Evolutionary conservation across 2,329 filamentous ascomycete species (phyloP).

Genomic region (Fonsecaea erecta): DNA sequence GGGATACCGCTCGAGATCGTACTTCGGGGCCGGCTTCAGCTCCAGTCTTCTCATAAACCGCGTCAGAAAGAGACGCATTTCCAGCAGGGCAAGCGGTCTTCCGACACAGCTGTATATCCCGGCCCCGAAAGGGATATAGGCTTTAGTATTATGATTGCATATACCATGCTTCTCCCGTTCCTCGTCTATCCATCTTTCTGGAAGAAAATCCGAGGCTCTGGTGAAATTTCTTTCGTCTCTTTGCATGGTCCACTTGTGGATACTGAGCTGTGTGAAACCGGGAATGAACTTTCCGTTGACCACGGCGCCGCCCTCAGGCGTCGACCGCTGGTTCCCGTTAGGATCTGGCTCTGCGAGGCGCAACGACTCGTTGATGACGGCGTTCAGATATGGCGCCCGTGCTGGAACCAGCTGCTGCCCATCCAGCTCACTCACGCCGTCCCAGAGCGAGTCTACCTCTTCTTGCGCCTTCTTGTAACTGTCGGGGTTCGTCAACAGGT

Average conservation of each 20-base stretch:
- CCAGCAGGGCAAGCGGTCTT: conserved; percentile 37
- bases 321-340: conserved; percentile 43
- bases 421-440: not conserved
- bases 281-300: conserved; percentile 44
- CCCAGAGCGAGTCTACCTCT: conserved; percentile 2
- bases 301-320: conserved; percentile 41
- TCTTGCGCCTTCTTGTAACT: not conserved
- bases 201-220: conserved; percentile 40
- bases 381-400: conserved; percentile 39
- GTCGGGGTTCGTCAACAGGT: conserved; percentile 39
- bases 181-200: conserved; percentile 46
- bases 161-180: conserved; percentile 39
- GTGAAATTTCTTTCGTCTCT: conserved; percentile 5
- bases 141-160: conserved; percentile 35
- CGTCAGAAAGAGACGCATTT: conserved; percentile 31
- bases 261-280: conserved; percentile 33
- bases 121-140: conserved; percentile 43
- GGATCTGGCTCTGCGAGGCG: conserved; percentile 48
- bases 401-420: conserved; percentile 2
- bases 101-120: conserved; percentile 40
- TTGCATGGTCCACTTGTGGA: conserved; percentile 32
- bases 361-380: conserved; percentile 49
- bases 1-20: conserved; percentile 3
- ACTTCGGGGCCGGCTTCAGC: not conserved
- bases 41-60: conserved; percentile 5